phyloP scores from a whole-genome alignment of 2,329 filamentous ascomycete species.

The Diplodia sapinea region DNA sequence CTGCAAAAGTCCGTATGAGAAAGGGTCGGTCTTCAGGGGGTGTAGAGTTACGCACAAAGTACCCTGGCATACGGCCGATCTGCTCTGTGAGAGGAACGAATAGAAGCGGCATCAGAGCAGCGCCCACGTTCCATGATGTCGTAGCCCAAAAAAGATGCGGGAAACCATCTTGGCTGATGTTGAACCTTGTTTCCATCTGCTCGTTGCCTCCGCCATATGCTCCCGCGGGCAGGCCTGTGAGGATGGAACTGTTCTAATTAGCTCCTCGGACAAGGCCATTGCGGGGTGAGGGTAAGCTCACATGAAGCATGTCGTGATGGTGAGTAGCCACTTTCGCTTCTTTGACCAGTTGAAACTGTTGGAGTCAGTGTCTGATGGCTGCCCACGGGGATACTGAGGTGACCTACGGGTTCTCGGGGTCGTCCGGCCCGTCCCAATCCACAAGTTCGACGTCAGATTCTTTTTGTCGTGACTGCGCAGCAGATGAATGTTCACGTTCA shows the following conservation, averaged over 20 bases:
- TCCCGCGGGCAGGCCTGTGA: constrained; percentile 51
- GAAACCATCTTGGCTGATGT: constrained; percentile 47
- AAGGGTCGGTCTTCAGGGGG: not conserved
- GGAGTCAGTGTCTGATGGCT: not conserved
- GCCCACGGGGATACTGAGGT: not conserved
- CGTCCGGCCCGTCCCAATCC: constrained; percentile 22
- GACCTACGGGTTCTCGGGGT: constrained; percentile 34
- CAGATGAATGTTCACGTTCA: not conserved
- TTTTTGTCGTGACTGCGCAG: not conserved
- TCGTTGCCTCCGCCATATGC: constrained; percentile 48
- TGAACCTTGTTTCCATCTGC: constrained; percentile 49
- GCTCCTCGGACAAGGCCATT: not conserved
- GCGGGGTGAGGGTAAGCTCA: not conserved
- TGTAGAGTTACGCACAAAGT: constrained; percentile 41
- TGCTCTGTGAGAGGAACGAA: constrained; percentile 53
- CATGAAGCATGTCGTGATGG: constrained; percentile 52
- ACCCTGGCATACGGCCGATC: constrained; percentile 53
- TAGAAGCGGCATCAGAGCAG: constrained; percentile 49
- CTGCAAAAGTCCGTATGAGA: not conserved
- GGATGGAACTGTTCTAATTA: constrained; percentile 40
- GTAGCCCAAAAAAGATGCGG: constrained; percentile 51
- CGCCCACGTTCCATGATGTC: constrained; percentile 52
- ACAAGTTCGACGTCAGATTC: constrained; percentile 13
- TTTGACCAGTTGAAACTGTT: constrained; percentile 48
- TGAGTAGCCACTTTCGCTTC: constrained; percentile 51